Base-by-base conservation (phyloP, 1,284 basidiomycete genomes). In the Papiliotrema laurentii region DNA sequence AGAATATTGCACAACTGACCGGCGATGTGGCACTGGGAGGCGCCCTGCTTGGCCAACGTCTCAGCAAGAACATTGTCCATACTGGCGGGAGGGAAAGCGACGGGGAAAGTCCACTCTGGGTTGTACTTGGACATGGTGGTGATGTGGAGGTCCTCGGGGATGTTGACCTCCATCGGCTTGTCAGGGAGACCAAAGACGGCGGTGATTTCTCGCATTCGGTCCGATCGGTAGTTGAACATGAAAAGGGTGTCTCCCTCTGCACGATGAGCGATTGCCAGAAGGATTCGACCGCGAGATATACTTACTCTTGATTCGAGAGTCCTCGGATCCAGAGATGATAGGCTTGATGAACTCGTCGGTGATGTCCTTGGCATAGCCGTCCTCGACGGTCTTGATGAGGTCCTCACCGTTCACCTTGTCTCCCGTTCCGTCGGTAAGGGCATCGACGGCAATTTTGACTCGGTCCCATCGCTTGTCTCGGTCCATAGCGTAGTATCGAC, bases 101-200 rank as follows among this genome's bases (percentile, higher is more conserved):
- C 80, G 11, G 81, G 66, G 79, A 93, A 91, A 3, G 87, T 83
- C 79, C 87, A 93, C 58, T 88, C 87, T 46, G 83, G 76, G 68
- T 91, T 93, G 78, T 94, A 94, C n/a, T 81, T 79, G 10, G 90
- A 89, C 89, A 94, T 93, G 2, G 89, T 91, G 34, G 87, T 85
- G 60, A 93, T 90, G 68, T 84, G 72, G 18, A 93, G 78, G 63
- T 87, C 79, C 60, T 85, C 83, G n/a, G 90, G 89, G n/a, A 92
- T 74, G 22, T 80, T 77, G 22, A 87, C 80, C 46, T 89, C 86
- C 72, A 89, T 82, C 0, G 89, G 88, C 73, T 87, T 89, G 61
- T 89, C 84, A 1, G 82, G 81, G 11, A 85, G 73, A 19, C 88
- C 90, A 44, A 93, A 81, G 2, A 93, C 81, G n/a, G 81, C 76